Evolutionary conservation across 805 yeast species (phyloP).

Genomic region (Pichia scutulata): DNA sequence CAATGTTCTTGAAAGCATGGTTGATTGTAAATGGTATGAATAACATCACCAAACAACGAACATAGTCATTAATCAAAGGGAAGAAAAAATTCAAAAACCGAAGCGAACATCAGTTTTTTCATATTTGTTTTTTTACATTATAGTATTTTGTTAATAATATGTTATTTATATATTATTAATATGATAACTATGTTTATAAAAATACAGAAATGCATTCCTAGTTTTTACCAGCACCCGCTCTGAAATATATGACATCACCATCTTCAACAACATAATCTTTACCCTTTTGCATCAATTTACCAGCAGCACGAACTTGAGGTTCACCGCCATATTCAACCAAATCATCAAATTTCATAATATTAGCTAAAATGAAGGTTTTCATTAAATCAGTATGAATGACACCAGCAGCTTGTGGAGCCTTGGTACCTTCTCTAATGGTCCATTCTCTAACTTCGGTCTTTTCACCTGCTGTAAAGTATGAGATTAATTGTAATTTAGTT

Average conservation of each 20-base stretch:
- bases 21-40: not conserved
- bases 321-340: constrained; percentile 46
- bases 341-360: constrained; percentile 63
- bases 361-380: constrained; percentile 73
- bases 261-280: constrained; percentile 75
- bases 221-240: constrained; percentile 60
- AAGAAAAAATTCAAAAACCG: not conserved
- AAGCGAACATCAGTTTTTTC: not conserved
- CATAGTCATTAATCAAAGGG: not conserved
- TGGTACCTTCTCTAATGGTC: constrained; percentile 69
- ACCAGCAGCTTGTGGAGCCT: constrained; percentile 88
- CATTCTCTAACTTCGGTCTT: constrained; percentile 76
- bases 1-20: not conserved
- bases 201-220: constrained; percentile 7
- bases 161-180: not conserved
- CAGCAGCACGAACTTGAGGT: constrained; percentile 43
- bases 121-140: too few relatives aligned
- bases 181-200: not conserved
- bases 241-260: constrained; percentile 72
- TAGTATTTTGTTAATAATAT: too few relatives aligned
- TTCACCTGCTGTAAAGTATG: constrained; percentile 84
- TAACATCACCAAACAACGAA: not conserved
- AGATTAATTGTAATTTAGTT: constrained; percentile 57
- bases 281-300: constrained; percentile 60
- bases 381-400: constrained; percentile 81